phyloP scores from a whole-genome alignment of 1,139 yeast genomes.

The Geotrichum australiense region DNA sequence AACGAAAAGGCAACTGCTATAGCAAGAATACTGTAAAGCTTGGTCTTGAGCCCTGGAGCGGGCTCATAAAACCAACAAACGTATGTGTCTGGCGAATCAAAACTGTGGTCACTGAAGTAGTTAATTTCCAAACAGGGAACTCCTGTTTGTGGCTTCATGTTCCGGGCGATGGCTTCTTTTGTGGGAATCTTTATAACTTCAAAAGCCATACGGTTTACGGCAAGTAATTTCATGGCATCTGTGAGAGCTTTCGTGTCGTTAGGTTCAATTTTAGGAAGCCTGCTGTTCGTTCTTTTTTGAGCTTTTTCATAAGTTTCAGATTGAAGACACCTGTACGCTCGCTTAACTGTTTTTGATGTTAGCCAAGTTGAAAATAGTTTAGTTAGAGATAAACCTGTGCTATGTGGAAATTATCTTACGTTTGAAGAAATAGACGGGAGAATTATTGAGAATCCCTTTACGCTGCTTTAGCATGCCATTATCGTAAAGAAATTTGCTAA shows the following conservation, averaged over 20 bases:
- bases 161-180: constrained; percentile 56
- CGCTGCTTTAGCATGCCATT: constrained; percentile 65
- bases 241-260: constrained; percentile 49
- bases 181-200: constrained; percentile 58
- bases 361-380: background rate
- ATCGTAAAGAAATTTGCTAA: constrained; percentile 67
- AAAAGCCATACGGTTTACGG: constrained; percentile 64
- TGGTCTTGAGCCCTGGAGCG: constrained; percentile 55
- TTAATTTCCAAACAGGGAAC: constrained; percentile 64
- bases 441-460: constrained; percentile 65
- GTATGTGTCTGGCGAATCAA: constrained; percentile 64
- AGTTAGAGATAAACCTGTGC: background rate
- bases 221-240: constrained; percentile 56
- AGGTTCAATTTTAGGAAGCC: constrained; percentile 53
- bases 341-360: constrained; percentile 39
- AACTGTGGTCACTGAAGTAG: constrained; percentile 50
- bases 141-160: constrained; percentile 61
- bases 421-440: constrained; percentile 73
- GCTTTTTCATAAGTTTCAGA: constrained; percentile 62
- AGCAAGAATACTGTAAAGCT: constrained; percentile 54
- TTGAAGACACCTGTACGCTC: constrained; percentile 73
- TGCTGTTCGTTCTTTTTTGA: constrained; percentile 45
- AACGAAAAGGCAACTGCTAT: constrained; percentile 63
- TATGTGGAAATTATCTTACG: constrained; percentile 28
- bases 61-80: constrained; percentile 81